Base-by-base conservation (phyloP, 208 protist species). In the Borovskyia barvae region DNA sequence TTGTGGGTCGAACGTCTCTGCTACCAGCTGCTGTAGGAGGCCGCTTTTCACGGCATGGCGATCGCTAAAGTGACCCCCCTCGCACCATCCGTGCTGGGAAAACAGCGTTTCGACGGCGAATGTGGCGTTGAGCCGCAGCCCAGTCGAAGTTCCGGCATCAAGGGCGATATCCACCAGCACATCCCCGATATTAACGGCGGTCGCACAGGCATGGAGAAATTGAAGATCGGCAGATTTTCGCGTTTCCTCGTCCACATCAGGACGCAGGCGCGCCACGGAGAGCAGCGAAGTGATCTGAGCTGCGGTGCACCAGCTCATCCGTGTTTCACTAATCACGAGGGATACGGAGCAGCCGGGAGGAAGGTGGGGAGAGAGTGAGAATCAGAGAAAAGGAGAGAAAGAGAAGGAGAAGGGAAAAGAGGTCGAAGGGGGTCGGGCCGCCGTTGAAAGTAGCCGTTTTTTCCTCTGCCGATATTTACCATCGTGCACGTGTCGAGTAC, bases 181-280 rank as follows among this genome's bases (percentile, higher is more conserved):
- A 59, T 90, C 76, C 7, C 83, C 83, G 14, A 77, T 68, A 50
- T 90, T 90, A 15, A 82, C 57, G 9, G 76, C 59, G 14, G 41
- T 43, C 1, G 43, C 37, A 32, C 77, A 77, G 25, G 82, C 9
- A 14, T 72, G 55, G 3, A 82, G 56, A 32, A 90, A 59, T 2
- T 47, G 41, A 43, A 77, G 19, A 15, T 79, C 72, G 5, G 75
- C 73, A 7, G 48, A 48, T 39, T 75, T 80, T 11, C 70, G 70
- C 8, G 66, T 58, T 8, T 41, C 35, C 22, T 72, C 53, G 25
- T 58, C 40, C 22, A 80, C 66, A 15, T 66, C 63, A 40, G 28
- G 30, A 9, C 66, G 45, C 15, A 85, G 52, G 4, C 74, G 65
- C 3, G 75, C 71, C 3, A 60, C 33, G 7, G 48, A 39, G 37